A percentile compares a stretch with the other conserved stretches of the same genome.
Evolutionary conservation across 139 green algal genomes (phyloP).

Genomic region (Micromonas pusilla): DNA sequence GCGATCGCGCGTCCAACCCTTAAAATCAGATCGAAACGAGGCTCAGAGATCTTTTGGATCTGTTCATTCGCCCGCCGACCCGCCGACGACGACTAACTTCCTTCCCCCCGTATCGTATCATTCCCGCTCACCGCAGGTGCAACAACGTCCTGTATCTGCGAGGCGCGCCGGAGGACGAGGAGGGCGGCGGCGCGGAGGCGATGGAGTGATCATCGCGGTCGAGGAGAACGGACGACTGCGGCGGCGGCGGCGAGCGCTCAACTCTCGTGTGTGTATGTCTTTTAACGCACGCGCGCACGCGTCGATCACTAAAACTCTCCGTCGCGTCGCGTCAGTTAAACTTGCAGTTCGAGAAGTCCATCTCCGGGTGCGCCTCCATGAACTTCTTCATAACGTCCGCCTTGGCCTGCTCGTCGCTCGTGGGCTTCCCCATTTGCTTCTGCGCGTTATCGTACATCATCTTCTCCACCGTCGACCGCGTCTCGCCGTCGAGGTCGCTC

Average conservation of each 20-base stretch:
- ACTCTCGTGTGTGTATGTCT: too few relatives aligned
- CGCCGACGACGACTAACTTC: neutral
- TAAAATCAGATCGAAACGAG: neutral
- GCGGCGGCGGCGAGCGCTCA: too few relatives aligned
- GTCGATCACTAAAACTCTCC: neutral
- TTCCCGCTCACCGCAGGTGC: constrained; percentile 53
- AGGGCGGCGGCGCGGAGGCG: constrained; percentile 26
- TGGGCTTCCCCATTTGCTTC: constrained; percentile 88
- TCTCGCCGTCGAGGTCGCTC: constrained; percentile 86
- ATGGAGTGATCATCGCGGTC: constrained; percentile 6
- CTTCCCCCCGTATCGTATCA: neutral
- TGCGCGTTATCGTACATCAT: constrained; percentile 95
- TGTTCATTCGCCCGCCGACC: neutral
- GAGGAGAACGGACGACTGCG: too few relatives aligned
- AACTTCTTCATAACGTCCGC: constrained; percentile 93
- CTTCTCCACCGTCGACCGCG: constrained; percentile 85
- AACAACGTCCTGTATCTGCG: constrained; percentile 92
- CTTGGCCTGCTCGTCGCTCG: constrained; percentile 84
- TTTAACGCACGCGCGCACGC: neutral
- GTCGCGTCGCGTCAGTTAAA: constrained; percentile 38
- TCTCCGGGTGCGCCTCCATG: constrained; percentile 88
- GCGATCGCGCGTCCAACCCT: neutral
- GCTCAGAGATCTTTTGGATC: constrained; percentile 13
- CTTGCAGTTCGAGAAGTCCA: constrained; percentile 92
- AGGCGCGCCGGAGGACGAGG: constrained; percentile 64